A percentile compares a stretch with the other conserved stretches of the same genome.
phyloP scores from a whole-genome alignment of 1,139 yeast genomes.

The Kodamaea fungicola region DNA sequence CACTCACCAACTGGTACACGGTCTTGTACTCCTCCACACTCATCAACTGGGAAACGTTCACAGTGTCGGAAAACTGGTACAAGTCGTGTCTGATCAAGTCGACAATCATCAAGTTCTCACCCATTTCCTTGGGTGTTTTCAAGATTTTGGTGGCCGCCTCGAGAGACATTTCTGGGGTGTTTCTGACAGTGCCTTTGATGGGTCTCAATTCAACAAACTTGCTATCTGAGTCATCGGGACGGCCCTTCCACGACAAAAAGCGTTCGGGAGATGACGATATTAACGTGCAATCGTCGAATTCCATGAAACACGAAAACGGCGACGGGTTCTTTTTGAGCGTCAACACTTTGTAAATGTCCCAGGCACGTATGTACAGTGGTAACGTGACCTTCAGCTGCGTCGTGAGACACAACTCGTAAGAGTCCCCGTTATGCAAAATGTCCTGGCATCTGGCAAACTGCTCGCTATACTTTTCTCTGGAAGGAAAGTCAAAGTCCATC shows the following conservation, averaged over 20 bases:
- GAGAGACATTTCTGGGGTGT: constrained; percentile 47
- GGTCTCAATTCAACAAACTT: constrained; percentile 78
- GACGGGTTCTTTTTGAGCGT: constrained; percentile 74
- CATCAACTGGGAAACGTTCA: constrained; percentile 78
- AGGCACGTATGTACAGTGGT: constrained; percentile 48
- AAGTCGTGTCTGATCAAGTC: constrained; percentile 93
- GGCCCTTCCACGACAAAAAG: constrained; percentile 72
- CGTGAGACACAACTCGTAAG: constrained; percentile 91
- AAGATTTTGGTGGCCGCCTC: constrained; percentile 63
- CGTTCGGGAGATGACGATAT: constrained; percentile 94
- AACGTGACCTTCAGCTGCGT: constrained; percentile 64
- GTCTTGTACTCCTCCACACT: constrained; percentile 88
- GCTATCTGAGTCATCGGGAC: constrained; percentile 17
- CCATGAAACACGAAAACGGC: constrained; percentile 82
- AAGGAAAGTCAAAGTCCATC: constrained; percentile 49
- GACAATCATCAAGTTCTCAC: constrained; percentile 95
- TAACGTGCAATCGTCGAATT: constrained; percentile 66
- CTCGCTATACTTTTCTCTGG: constrained; percentile 48
- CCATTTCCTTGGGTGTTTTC: constrained; percentile 87
- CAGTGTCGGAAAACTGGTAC: constrained; percentile 63
- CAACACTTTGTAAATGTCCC: constrained; percentile 78
- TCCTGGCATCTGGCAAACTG: constrained; percentile 68
- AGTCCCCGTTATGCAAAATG: constrained; percentile 74
- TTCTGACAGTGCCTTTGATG: constrained; percentile 90
- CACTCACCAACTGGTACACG: constrained; percentile 89